phyloP scores from a whole-genome alignment of 352 stramenopile genomes.

The Pythium brassicae region DNA sequence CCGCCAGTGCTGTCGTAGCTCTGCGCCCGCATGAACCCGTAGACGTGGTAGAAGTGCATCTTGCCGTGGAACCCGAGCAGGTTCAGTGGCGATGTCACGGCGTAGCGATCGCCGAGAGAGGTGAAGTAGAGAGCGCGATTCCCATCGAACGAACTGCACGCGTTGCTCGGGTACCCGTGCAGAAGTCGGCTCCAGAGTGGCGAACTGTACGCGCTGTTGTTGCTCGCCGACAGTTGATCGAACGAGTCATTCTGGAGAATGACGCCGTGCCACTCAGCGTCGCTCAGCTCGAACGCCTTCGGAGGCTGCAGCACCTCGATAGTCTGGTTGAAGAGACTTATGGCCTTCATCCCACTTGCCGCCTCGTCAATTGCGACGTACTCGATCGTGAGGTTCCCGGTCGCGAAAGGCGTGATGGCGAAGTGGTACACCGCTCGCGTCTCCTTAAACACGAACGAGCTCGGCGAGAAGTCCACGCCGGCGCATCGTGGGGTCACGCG shows the following conservation, averaged over 20 bases:
- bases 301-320: constrained; percentile 39
- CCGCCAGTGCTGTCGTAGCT: constrained; percentile 44
- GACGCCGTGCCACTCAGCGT: constrained; percentile 38
- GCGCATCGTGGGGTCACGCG: constrained; percentile 29
- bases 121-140: constrained; percentile 60
- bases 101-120: constrained; percentile 42
- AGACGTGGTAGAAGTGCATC: constrained; percentile 65
- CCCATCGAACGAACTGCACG: constrained; percentile 42
- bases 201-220: constrained; percentile 12
- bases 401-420: constrained; percentile 4
- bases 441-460: constrained; percentile 12
- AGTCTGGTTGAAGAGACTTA: constrained; percentile 12
- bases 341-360: neutral
- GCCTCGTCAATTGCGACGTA: constrained; percentile 18
- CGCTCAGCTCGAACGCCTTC: constrained; percentile 25
- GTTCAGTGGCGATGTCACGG: constrained; percentile 34
- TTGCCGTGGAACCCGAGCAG: constrained; percentile 52
- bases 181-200: constrained; percentile 45
- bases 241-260: constrained; percentile 62
- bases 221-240: constrained; percentile 18
- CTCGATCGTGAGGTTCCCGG: constrained; percentile 24
- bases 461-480: constrained; percentile 29
- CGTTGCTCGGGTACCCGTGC: constrained; percentile 53
- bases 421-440: constrained; percentile 1
- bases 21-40: constrained; percentile 37